Evolutionary conservation across 2,329 filamentous ascomycete species (phyloP), one percentile per base, ranked within the genome.

Genomic region (Helotiales sp.): DNA sequence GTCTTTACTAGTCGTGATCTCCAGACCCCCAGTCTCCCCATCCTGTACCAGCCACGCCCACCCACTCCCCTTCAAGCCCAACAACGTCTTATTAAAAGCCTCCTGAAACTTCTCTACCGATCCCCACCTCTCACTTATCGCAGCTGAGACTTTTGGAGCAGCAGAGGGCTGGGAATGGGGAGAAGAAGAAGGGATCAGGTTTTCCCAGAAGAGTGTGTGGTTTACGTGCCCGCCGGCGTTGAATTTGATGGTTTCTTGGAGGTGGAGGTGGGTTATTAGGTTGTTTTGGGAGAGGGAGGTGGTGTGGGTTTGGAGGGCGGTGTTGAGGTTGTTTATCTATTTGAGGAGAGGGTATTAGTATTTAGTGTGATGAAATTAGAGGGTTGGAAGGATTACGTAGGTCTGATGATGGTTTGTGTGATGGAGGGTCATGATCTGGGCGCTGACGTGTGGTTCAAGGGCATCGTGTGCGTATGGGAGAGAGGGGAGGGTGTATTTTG

Each of bases 191-290:
- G 89, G 89, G 0, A 83, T 75, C 17, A 96, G 81, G 73, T 91
- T 93, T 76, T 90, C 86, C 92, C 92, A 97, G 81, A 96, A 96
- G 33, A 96, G 84, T 0, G 85, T 87, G 79, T 96, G 93, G 78
- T 97, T 97, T 76, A 96, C 88, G 79, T 96, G 92, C 6, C 93
- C 93, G 42, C 93, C 93, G 49, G 89, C 92, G 73, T 96, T 91
- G 82, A 96, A 96, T 69, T 88, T 89, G 77, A 96, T 86, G 61
- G 83, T 83, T 17, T 81, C 77, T 67, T 89, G 86, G n/a, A 91
- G 80, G 17, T 82, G 76, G 55, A 91, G 82, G 65, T 91, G 86
- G 3, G 79, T 75, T 4, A 83, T 76, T 54, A 90, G 80, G 64
- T 91, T 83, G 63, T 79, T 77, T 38, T 79, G 75, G 24, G 77